These are phyloP conservation scores for Spencermartinsiella ligniputridi DNA, from an alignment of 1,139 yeast species.

Conservation along the genomic window DNA sequence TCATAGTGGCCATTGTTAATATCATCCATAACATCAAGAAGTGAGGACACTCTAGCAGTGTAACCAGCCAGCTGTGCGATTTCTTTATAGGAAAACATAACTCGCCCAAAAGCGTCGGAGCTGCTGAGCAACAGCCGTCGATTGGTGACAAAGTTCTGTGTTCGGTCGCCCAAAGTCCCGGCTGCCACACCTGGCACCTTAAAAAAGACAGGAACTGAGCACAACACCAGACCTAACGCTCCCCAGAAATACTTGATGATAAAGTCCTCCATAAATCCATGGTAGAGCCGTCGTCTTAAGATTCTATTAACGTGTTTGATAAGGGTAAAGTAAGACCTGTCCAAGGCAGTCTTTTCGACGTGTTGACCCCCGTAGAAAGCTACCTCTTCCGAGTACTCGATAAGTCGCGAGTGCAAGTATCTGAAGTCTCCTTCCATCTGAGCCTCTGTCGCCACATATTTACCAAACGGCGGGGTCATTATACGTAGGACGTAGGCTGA, in stretches of 20 bases:
- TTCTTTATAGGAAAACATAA: slow-evolving; percentile 80
- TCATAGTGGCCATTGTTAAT: slow-evolving; percentile 40
- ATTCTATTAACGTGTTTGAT: slow-evolving; percentile 77
- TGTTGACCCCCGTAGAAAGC: slow-evolving; percentile 81
- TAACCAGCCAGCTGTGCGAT: slow-evolving; percentile 83
- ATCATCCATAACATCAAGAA: slow-evolving; percentile 59
- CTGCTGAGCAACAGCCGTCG: slow-evolving; percentile 80
- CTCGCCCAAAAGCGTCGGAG: slow-evolving; percentile 82
- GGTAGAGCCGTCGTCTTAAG: slow-evolving; percentile 71
- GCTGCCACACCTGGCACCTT: slow-evolving; percentile 45
- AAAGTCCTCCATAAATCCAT: slow-evolving; percentile 56
- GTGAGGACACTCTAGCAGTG: slow-evolving; percentile 67
- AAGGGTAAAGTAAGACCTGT: slow-evolving; percentile 74
- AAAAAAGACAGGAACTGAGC: slow-evolving; percentile 86
- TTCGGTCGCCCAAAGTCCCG: slow-evolving; percentile 30
- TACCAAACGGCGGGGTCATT: slow-evolving; percentile 89
- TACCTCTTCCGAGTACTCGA: slow-evolving; percentile 77
- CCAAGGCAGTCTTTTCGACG: slow-evolving; percentile 73
- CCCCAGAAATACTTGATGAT: slow-evolving; percentile 94
- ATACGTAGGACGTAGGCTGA: slow-evolving; percentile 70
- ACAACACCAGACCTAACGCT: slow-evolving; percentile 82
- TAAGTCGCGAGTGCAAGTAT: slow-evolving; percentile 75
- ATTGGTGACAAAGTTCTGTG: slow-evolving; percentile 75
- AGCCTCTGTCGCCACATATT: slow-evolving; percentile 72
- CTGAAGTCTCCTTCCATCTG: slow-evolving; percentile 82